A percentile compares a stretch with the other conserved stretches of the same genome.
phyloP scores from a whole-genome alignment of 768 basidiomycete species.

The Mycena vitilis region DNA sequence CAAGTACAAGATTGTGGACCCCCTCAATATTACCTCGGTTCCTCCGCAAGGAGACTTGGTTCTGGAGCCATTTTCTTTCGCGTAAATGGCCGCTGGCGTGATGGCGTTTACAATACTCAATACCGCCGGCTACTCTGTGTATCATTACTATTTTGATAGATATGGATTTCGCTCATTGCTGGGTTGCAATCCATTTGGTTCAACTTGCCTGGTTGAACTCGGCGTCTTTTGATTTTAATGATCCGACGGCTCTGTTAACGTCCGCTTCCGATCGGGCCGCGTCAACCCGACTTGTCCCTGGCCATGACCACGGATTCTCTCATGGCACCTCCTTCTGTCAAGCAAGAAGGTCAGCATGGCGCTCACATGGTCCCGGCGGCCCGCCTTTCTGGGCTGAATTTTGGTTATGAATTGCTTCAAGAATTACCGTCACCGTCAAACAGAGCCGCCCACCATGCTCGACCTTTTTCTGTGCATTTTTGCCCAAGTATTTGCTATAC shows the following conservation, averaged over 20 bases:
- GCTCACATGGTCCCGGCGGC: constrained; percentile 1
- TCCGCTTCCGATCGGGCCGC: too few relatives aligned
- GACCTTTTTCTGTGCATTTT: constrained; percentile 9
- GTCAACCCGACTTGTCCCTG: too few relatives aligned
- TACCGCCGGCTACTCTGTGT: too few relatives aligned
- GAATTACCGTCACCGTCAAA: background rate
- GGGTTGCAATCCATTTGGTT: too few relatives aligned
- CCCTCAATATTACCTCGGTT: constrained; percentile 44
- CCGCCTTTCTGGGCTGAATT: background rate
- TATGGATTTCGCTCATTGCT: too few relatives aligned
- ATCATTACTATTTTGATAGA: too few relatives aligned
- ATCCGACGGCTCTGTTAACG: too few relatives aligned
- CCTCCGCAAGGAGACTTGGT: constrained; percentile 37
- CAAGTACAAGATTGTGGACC: constrained; percentile 46
- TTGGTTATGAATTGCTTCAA: constrained; percentile 6
- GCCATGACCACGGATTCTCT: too few relatives aligned
- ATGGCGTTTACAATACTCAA: too few relatives aligned
- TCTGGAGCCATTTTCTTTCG: constrained; percentile 29
- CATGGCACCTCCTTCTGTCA: too few relatives aligned
- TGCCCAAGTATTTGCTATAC: background rate
- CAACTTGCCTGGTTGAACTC: too few relatives aligned
- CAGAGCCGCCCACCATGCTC: constrained; percentile 8
- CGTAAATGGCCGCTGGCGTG: background rate
- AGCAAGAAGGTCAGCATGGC: constrained; percentile 19
- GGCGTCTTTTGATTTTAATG: too few relatives aligned